Evolutionary conservation across 1,284 basidiomycete genomes (phyloP).

Genomic region (Irpex sp.): DNA sequence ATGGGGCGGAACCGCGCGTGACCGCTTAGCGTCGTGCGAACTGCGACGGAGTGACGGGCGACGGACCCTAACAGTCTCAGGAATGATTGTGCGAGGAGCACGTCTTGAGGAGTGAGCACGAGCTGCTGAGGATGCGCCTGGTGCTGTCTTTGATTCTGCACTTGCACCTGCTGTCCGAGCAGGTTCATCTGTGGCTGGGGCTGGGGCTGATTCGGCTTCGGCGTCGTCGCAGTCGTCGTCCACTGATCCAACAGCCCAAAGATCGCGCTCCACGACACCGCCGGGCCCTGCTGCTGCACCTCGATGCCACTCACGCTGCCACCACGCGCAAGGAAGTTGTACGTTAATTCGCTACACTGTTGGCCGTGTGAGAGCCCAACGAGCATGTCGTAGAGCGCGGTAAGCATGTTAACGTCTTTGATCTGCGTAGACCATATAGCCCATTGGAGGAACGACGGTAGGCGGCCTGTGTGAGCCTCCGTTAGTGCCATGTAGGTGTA

Average conservation of each 20-base stretch:
- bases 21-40: conserved; percentile 75
- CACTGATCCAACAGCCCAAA: conserved; percentile 56
- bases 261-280: conserved; percentile 46
- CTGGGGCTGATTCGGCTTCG: conserved; percentile 24
- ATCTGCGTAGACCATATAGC: conserved; percentile 81
- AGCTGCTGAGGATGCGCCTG: conserved; percentile 32
- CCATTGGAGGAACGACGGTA: conserved; percentile 84
- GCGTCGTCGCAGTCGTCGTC: conserved; percentile 31
- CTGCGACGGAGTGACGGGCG: conserved; percentile 73
- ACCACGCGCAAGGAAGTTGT: conserved; percentile 79
- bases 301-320: conserved; percentile 51
- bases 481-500: conserved; percentile 46
- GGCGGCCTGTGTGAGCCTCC: conserved; percentile 59
- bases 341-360: conserved; percentile 79
- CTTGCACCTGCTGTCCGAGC: conserved; percentile 26
- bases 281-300: conserved; percentile 27
- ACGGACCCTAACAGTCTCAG: conserved; percentile 81
- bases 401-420: conserved; percentile 69
- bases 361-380: conserved; percentile 82
- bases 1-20: conserved; percentile 81
- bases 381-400: conserved; percentile 87
- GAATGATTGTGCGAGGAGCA: conserved; percentile 78
- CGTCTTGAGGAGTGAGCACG: conserved; percentile 64
- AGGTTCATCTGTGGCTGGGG: conserved; percentile 12
- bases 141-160: conserved; percentile 28